These are phyloP conservation scores for Triticum dicoccoides DNA, from an alignment of 176 grass and related monocot genomes.

Conservation along the genomic window DNA sequence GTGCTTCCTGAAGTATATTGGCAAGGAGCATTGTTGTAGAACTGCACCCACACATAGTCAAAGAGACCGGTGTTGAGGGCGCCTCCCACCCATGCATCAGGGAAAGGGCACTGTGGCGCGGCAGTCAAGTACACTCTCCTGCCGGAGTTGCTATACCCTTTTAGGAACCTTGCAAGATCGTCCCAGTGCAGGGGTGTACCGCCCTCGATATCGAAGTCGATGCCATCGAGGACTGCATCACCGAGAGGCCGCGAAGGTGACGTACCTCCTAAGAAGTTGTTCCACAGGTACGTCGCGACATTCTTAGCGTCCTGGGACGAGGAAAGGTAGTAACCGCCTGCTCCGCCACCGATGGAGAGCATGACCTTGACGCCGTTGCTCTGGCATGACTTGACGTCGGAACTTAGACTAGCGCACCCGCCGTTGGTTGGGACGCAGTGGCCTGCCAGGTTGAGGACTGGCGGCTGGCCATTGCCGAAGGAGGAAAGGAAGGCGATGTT, in stretches of 20 bases:
- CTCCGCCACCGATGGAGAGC: not conserved
- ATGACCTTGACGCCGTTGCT: not conserved
- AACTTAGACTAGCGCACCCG: not conserved
- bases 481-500: not conserved
- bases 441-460: not conserved
- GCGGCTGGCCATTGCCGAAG: not conserved
- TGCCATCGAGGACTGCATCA: not conserved
- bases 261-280: not conserved
- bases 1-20: not conserved
- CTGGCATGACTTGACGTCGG: not conserved
- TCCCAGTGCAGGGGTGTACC: not conserved
- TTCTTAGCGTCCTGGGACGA: not conserved
- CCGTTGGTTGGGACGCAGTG: not conserved
- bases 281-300: not conserved
- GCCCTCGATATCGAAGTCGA: not conserved
- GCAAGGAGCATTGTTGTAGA: not conserved
- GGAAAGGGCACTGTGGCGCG: not conserved
- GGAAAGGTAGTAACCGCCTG: not conserved
- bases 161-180: not conserved
- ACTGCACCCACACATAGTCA: not conserved
- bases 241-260: not conserved
- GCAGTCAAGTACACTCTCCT: conserved; percentile 1
- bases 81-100: not conserved
- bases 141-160: not conserved
- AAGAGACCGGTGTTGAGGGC: not conserved